Conservation (phyloP, 257 asterid species). For the Misopates orontium region DNA sequence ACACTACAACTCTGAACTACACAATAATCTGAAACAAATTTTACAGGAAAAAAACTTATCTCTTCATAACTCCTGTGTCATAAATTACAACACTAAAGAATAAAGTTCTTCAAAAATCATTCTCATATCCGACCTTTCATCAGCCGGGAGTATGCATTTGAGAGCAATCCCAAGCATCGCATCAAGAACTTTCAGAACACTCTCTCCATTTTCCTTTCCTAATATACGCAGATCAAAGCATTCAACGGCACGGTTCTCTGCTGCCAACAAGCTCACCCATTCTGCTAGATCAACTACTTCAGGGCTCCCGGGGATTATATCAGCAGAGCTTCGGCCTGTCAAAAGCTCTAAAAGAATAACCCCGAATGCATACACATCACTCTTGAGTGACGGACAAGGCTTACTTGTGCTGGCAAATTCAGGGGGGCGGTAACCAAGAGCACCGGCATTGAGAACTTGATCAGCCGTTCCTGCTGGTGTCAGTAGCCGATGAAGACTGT, state of each 20-base stretch:
- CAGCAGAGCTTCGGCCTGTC: conserved; percentile 68
- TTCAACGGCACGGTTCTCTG: conserved; percentile 51
- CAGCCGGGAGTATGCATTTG: conserved; percentile 73
- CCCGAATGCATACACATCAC: conserved; percentile 84
- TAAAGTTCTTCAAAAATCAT: conserved; percentile 70
- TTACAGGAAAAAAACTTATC: too few relatives aligned
- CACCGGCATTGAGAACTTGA: conserved; percentile 73
- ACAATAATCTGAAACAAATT: too few relatives aligned
- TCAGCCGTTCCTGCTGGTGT: conserved; percentile 81
- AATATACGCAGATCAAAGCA: conserved; percentile 53
- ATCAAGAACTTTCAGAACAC: conserved; percentile 35
- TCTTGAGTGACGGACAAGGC: conserved; percentile 81
- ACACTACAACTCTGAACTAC: conserved; percentile 12
- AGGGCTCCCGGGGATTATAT: conserved; percentile 49
- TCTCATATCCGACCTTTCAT: conserved; percentile 76
- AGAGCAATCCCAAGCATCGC: conserved; percentile 63
- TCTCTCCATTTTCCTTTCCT: conserved; percentile 28
- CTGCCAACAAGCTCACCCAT: conserved; percentile 72
- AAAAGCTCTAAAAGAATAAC: conserved; percentile 69
- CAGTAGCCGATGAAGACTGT: conserved; percentile 77
- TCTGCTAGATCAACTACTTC: conserved; percentile 64
- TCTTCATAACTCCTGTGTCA: too few relatives aligned
- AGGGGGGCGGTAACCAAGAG: conserved; percentile 86
- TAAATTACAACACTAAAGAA: conserved; percentile 26
- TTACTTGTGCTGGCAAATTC: conserved; percentile 74